phyloP scores from a whole-genome alignment of 345 rosid genomes.

The Pistacia integerrima region DNA sequence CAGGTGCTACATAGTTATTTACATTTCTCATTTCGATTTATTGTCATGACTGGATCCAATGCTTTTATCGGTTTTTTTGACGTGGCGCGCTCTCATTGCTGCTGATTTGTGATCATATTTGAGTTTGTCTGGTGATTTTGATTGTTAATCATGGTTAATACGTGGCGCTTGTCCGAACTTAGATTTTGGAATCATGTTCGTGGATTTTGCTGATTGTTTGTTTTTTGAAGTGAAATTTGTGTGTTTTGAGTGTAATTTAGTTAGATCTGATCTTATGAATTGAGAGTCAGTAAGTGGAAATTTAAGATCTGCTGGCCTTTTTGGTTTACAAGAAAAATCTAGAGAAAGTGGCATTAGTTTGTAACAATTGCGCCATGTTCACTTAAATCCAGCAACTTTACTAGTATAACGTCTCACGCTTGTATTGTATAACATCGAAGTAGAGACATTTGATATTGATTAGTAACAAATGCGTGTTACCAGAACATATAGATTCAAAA shows the following conservation, averaged over 20 bases:
- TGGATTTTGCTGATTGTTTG: not conserved
- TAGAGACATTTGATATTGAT: not conserved
- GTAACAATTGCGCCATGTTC: not conserved
- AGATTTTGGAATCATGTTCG: not conserved
- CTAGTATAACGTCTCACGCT: not conserved
- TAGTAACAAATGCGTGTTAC: too few relatives aligned
- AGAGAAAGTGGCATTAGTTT: not conserved
- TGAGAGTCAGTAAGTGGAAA: not conserved
- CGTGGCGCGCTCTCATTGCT: slow-evolving; percentile 22
- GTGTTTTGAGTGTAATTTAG: slow-evolving; percentile 15
- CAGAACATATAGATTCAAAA: too few relatives aligned
- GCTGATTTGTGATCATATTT: not conserved
- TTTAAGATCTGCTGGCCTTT: slow-evolving; percentile 7
- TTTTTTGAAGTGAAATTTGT: not conserved
- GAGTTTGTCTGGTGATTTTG: not conserved
- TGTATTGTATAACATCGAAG: not conserved
- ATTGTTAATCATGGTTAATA: not conserved
- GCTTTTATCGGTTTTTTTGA: slow-evolving; percentile 5
- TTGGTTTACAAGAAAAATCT: not conserved
- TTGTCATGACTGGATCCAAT: slow-evolving; percentile 28
- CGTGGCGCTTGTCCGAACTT: not conserved
- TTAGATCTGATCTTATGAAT: slow-evolving; percentile 31
- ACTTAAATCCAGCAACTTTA: not conserved
- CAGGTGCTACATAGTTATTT: slow-evolving; percentile 49
- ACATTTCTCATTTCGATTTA: slow-evolving; percentile 13